Evolutionary conservation across 495 filamentous ascomycete genomes (phyloP).

Genomic region (Ramalina peruviana): DNA sequence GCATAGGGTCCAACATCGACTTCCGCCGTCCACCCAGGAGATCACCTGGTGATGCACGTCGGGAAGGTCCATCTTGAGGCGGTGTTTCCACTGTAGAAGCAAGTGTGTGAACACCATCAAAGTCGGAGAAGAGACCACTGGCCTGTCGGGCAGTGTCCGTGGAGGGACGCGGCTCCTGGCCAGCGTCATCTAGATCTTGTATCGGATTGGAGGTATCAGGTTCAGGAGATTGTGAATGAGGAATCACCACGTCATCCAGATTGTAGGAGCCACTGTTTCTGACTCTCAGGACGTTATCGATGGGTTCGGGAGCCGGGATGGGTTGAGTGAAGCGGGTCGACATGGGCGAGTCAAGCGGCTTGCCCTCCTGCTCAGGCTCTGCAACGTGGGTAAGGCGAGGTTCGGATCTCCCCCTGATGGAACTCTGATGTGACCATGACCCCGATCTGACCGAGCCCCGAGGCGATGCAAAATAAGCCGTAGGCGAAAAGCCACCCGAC

Average conservation of each 20-base stretch:
- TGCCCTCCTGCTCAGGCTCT: conserved; percentile 34
- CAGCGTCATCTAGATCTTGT: neutral
- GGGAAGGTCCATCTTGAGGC: conserved; percentile 15
- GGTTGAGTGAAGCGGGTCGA: conserved; percentile 10
- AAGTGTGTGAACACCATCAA: conserved; percentile 83
- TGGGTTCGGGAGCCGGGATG: conserved; percentile 6
- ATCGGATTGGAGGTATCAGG: conserved; percentile 6
- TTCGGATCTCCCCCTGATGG: conserved; percentile 41
- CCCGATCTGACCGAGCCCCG: conserved; percentile 45
- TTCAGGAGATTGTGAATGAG: conserved; percentile 5
- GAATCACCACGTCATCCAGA: conserved; percentile 3
- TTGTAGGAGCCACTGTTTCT: conserved; percentile 9
- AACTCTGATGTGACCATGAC: conserved; percentile 20
- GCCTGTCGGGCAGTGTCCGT: conserved; percentile 57
- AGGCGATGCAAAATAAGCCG: conserved; percentile 50
- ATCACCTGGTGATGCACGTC: conserved; percentile 9
- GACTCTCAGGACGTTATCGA: conserved; percentile 4
- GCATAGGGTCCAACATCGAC: conserved; percentile 44
- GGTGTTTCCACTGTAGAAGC: conserved; percentile 23
- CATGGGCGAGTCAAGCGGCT: conserved; percentile 25
- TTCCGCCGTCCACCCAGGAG: conserved; percentile 11
- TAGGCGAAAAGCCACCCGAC: conserved; percentile 58
- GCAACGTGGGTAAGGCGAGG: conserved; percentile 36
- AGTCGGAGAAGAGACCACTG: conserved; percentile 65
- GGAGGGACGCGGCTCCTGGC: conserved; percentile 3